Evolutionary conservation across 371 early-diverging fungal genomes (phyloP).

Genomic region (Furculomyces boomerangus): DNA sequence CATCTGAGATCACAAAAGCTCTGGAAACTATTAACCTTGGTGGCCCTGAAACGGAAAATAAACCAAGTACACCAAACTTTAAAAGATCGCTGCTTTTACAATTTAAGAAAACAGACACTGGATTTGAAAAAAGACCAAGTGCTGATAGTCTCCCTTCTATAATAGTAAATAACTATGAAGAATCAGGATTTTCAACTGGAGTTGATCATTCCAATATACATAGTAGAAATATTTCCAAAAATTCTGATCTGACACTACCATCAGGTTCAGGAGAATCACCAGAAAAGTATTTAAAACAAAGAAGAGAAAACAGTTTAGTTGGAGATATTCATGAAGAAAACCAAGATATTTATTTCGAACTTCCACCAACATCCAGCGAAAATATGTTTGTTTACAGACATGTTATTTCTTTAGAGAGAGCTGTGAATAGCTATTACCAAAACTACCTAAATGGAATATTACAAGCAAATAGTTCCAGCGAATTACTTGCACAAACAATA

Average conservation of each 20-base stretch:
- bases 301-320: too few species aligned
- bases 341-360: neutral
- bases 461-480: neutral
- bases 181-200: neutral
- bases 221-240: too few species aligned
- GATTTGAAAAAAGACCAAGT: neutral
- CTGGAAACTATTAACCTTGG: neutral
- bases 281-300: too few species aligned
- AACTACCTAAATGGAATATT: neutral
- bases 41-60: neutral
- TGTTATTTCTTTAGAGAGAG: neutral
- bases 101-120: neutral
- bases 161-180: too few species aligned
- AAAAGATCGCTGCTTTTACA: neutral
- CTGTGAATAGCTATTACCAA: neutral
- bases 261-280: too few species aligned
- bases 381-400: neutral
- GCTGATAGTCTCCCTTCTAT: too few species aligned
- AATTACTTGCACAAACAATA: neutral
- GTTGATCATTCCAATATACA: too few species aligned
- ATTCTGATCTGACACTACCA: too few species aligned
- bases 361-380: neutral
- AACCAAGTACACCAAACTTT: neutral
- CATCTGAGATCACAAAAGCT: neutral
- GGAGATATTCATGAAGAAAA: too few species aligned